These are phyloP conservation scores for Pluteus cervinus DNA, from an alignment of 768 basidiomycete species.

Conservation along the genomic window DNA sequence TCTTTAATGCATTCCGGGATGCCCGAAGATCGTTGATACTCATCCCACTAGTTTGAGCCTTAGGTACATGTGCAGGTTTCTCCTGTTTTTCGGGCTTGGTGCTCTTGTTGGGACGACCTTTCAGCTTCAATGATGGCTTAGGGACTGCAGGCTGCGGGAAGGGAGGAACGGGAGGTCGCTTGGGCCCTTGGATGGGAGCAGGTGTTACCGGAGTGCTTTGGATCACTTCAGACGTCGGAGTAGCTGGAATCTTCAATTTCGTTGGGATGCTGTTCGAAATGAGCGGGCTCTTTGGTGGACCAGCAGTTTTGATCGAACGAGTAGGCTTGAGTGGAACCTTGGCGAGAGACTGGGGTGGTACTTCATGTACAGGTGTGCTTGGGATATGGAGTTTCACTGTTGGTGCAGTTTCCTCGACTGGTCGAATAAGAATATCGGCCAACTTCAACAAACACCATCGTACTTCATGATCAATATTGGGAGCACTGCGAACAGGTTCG, in stretches of 20 bases:
- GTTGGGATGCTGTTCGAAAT: conserved; percentile 33
- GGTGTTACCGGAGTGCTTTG: conserved; percentile 24
- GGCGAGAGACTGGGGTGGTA: conserved; percentile 46
- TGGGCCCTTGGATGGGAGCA: conserved; percentile 24
- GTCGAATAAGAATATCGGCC: conserved; percentile 81
- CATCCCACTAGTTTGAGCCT: conserved; percentile 77
- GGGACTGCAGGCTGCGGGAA: conserved; percentile 21
- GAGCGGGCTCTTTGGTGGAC: conserved; percentile 36
- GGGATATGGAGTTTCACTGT: conserved; percentile 82
- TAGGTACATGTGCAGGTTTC: conserved; percentile 51
- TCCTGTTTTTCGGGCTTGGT: conserved; percentile 18
- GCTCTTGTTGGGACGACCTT: conserved; percentile 17
- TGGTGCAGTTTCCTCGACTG: conserved; percentile 77
- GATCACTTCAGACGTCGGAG: conserved; percentile 20
- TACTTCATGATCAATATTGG: conserved; percentile 80
- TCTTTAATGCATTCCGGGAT: conserved; percentile 73
- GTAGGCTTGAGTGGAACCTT: conserved; percentile 45
- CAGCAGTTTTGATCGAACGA: conserved; percentile 30
- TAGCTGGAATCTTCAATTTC: conserved; percentile 54
- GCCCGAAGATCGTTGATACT: conserved; percentile 67
- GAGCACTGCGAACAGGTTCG: conserved; percentile 39
- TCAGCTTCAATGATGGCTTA: conserved; percentile 21
- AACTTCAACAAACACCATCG: conserved; percentile 90
- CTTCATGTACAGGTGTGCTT: conserved; percentile 63
- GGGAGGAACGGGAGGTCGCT: conserved; percentile 30